Base-by-base conservation (phyloP, 2,329 filamentous ascomycete species). In the Colletotrichum lentis region DNA sequence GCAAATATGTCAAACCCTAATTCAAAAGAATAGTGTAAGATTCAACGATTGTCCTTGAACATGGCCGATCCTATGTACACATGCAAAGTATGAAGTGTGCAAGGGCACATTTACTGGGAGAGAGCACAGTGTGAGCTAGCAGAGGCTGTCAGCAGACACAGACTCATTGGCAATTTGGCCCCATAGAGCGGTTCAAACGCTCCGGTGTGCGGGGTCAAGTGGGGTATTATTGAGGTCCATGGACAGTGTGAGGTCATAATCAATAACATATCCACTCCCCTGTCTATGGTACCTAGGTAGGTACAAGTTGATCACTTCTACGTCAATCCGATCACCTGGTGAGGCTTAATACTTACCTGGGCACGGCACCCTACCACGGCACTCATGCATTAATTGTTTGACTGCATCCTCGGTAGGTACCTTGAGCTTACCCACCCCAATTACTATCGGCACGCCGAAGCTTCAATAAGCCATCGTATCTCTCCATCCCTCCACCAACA, bases 161-260 rank as follows among this genome's bases (percentile, higher is more conserved):
- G 44, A 35, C 16, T 58, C 53, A 37, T 37, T 18, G 24, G 54
- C 27, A 35, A n/a, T n/a, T n/a, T n/a, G n/a, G n/a, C 41, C 54
- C 62, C 54, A 52, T 37, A 31, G 37, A 24, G 41, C 20, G 22
- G 31, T 49, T 41, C 35, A 22, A 49, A 43, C 35, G 44, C 22
- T 47, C 53, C 22, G n/a, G 14, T 7, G 18, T n/a, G 43, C 37
- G 62, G 44, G 58, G 58, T 24, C 35, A 55, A 41, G 57, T 65
- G 63, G 56, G 57, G 56, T 57, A 27, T 35, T 37, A n/a, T 11
- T 7, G 16, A 41, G 35, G n/a, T 43, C 37, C 50, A n/a, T 12
- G 24, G 58, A 66, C 58, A 66, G 64, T 66, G 43, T 66, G 63
- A 62, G 58, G 63, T 55, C 58, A 62, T 66, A 35, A 41, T 27